Conservation (phyloP, 2,329 filamentous ascomycete genomes). For the Colletotrichum coccodes region DNA sequence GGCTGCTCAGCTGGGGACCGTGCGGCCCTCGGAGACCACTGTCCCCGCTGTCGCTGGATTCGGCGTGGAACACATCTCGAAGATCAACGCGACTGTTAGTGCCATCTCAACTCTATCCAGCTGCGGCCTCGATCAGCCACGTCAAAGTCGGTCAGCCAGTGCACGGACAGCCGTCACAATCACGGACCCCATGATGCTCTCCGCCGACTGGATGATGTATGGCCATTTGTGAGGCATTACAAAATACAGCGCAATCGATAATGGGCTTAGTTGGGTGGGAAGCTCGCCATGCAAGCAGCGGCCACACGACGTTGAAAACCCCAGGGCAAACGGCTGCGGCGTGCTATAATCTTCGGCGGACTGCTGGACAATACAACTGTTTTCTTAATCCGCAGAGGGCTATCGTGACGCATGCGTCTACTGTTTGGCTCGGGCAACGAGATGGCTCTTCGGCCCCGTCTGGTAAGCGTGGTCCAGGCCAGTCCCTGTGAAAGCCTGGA, state of each 20-base stretch:
- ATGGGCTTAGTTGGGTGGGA: neutral
- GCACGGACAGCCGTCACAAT: neutral
- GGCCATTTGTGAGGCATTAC: too few relatives aligned
- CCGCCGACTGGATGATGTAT: too few relatives aligned
- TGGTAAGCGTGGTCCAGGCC: neutral
- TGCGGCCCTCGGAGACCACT: too few relatives aligned
- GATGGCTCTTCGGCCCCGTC: neutral
- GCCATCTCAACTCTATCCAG: neutral
- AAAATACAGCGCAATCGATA: too few relatives aligned
- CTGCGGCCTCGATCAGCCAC: neutral
- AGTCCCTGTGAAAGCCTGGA: neutral
- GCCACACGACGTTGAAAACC: neutral
- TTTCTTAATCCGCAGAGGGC: neutral
- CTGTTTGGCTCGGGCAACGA: neutral
- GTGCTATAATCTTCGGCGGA: neutral
- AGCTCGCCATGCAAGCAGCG: neutral
- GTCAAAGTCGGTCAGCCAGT: neutral
- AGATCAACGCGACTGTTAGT: neutral
- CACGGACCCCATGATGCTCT: too few relatives aligned
- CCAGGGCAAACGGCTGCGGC: neutral
- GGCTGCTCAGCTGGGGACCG: too few relatives aligned
- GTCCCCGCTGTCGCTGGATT: neutral
- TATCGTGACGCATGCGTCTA: neutral
- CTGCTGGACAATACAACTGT: neutral
- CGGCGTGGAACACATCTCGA: neutral